Evolutionary conservation across 208 protist genomes (phyloP), one percentile per base, ranked within the genome.

Genomic region (Trypanosoma mega): DNA sequence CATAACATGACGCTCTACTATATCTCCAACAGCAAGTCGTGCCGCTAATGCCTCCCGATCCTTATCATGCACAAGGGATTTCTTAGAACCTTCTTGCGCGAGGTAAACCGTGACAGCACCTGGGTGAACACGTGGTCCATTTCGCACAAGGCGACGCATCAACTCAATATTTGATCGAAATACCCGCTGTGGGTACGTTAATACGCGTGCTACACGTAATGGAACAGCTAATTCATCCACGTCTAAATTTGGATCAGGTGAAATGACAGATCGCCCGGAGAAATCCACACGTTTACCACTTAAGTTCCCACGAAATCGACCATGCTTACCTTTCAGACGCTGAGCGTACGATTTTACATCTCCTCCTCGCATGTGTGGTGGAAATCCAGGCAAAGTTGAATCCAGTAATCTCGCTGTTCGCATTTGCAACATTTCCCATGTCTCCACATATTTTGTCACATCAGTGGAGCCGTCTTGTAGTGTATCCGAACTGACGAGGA

Each of bases 201-300:
- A 72, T 11, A 93, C 91, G 27, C 92, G 87, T 2, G 98, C 98
- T 26, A 99, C 90, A n/a, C 80, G 78, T 33, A 97, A 64, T 9
- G 99, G 99, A 11, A 99, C 92, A 9, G 86, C 98, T 6, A 99
- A 88, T 72, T 99, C 90, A 75, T 98, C 82, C 41, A 99, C 96
- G 30, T 81, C 75, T 16, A 99, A 62, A 75, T 99, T 99, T 2
- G 98, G 99, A 74, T 99, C 99, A 0, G 98, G 99, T 2, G 97
- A 99, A 77, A 99, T 99, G 60, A 99, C 98, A 11, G 99, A 99
- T 37, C 99, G 93, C 3, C 96, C 96, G 21, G 96, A 98, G 65
- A 99, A 99, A 74, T 99, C 96, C 1, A 99, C 99, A 48, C 99
- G 97, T 73, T 99, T 99, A 52, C 98, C 98, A 39, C 85, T 98